These are phyloP conservation scores for Triticum monococcum DNA, from an alignment of 176 grass and related monocot genomes.

Conservation along the genomic window DNA sequence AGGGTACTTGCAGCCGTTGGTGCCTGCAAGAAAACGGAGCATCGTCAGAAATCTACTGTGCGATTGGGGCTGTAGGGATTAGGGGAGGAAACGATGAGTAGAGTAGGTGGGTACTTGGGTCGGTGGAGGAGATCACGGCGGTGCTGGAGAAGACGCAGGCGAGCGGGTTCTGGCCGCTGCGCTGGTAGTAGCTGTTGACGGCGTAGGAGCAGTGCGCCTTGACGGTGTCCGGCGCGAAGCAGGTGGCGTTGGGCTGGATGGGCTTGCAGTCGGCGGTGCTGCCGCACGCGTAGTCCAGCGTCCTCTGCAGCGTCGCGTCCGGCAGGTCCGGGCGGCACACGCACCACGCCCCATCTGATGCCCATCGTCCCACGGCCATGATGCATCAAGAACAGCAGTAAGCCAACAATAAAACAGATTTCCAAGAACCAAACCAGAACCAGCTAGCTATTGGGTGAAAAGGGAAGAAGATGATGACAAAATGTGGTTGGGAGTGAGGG, in stretches of 20 bases:
- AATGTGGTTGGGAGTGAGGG: no score
- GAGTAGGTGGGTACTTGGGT: conserved; percentile 57
- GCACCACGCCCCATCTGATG: conserved; percentile 75
- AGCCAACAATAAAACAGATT: neutral
- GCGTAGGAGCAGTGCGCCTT: conserved; percentile 85
- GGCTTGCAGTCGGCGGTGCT: conserved; percentile 66
- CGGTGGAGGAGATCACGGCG: conserved; percentile 31
- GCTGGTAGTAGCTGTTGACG: conserved; percentile 92
- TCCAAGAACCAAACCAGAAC: neutral
- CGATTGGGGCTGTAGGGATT: neutral
- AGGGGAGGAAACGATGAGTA: neutral
- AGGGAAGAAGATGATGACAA: neutral
- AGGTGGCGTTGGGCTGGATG: conserved; percentile 55
- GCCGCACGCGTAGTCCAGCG: conserved; percentile 87
- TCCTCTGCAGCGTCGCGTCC: conserved; percentile 60
- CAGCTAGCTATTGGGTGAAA: no score
- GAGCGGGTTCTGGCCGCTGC: conserved; percentile 50
- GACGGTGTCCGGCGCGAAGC: conserved; percentile 72
- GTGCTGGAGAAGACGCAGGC: conserved; percentile 71
- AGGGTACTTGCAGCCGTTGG: conserved; percentile 61
- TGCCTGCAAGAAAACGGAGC: conserved; percentile 36
- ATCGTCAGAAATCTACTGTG: conserved; percentile 9
- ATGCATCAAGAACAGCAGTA: neutral
- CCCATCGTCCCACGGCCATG: neutral
- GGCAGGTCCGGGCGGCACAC: conserved; percentile 51